Evolutionary conservation across 2,329 filamentous ascomycete genomes (phyloP), one percentile per base, ranked within the genome.

Genomic region (Diaporthe eres): DNA sequence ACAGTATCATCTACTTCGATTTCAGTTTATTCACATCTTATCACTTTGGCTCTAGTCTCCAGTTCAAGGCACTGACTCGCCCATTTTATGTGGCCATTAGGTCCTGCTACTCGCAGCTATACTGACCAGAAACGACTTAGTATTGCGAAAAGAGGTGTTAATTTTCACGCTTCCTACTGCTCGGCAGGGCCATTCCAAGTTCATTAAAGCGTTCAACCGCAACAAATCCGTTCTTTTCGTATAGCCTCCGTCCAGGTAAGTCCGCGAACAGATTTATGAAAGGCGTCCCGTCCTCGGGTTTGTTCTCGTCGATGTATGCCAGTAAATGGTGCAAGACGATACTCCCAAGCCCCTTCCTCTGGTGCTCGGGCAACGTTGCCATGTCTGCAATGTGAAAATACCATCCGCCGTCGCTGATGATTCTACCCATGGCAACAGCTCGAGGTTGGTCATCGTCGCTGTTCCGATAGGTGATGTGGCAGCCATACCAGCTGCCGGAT

Each of bases 341-440:
- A 70, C 86, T 85, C 12, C 86, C 88, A 1, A 90, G 79, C 0
- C 88, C 88, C 70, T 83, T 84, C 15, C 85, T 84, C 76, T 88
- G 88, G 75, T 90, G 87, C 10, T 81, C 83, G 8, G 87, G 86
- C 61, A 87, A 81, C n/a, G 88, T 85, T 2, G 85, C 86, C 80
- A 90, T 87, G 78, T 90, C 88, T 28, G 85, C 85, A 68, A 90
- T 83, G 58, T 86, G 81, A 71, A 89, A 88, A 77, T 89, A 89
- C 82, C 88, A 87, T 8, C 85, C 86, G 9, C 88, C 88, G 76
- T 90, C 88, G 17, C 87, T 86, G 74, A 89, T 82, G 37, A 90
- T 82, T 28, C 88, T 85, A 67, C 87, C 88, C 88, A 89, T 90
- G 0, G 82, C 88, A 8, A 89, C 83, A 13, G 39, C 60, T 31